phyloP scores from a whole-genome alignment of 2,329 filamentous ascomycete species.

The Thermomyces lanuginosus region DNA sequence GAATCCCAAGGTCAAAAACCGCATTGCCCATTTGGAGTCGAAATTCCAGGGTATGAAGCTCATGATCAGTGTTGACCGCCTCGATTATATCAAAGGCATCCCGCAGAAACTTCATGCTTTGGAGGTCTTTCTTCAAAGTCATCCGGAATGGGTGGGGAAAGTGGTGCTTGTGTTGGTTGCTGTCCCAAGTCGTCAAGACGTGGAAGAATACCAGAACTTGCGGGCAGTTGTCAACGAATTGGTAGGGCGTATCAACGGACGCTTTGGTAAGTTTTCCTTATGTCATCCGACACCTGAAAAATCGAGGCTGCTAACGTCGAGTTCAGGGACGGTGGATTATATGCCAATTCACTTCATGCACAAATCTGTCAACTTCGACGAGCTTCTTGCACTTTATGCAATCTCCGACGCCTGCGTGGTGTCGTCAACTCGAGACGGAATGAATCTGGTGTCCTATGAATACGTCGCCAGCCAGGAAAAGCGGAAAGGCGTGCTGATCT shows the following conservation, averaged over 20 bases:
- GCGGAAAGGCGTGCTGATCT: constrained; percentile 80
- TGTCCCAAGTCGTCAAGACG: constrained; percentile 84
- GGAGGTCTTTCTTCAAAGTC: constrained; percentile 90
- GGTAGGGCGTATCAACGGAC: constrained; percentile 90
- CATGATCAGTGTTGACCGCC: constrained; percentile 87
- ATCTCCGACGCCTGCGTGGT: constrained; percentile 86
- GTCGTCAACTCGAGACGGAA: constrained; percentile 89
- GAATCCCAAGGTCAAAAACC: constrained; percentile 70
- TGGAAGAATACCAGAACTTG: constrained; percentile 95
- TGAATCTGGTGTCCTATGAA: constrained; percentile 97
- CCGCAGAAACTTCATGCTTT: constrained; percentile 93
- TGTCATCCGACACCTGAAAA: neutral
- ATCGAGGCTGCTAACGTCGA: constrained; percentile 1
- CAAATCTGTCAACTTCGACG: constrained; percentile 87
- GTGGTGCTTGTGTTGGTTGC: constrained; percentile 93
- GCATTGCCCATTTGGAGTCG: constrained; percentile 66
- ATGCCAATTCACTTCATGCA: constrained; percentile 99
- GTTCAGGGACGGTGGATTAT: constrained; percentile 88
- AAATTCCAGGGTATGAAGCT: constrained; percentile 95
- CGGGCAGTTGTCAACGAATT: constrained; percentile 92
- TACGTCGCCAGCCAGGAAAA: constrained; percentile 90
- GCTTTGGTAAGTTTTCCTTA: constrained; percentile 45
- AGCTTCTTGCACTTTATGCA: constrained; percentile 83
- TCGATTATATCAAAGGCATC: constrained; percentile 98
- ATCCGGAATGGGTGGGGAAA: constrained; percentile 96